Conservation (phyloP, 2,329 filamentous ascomycete genomes). For the Cytospora schulzeri region DNA sequence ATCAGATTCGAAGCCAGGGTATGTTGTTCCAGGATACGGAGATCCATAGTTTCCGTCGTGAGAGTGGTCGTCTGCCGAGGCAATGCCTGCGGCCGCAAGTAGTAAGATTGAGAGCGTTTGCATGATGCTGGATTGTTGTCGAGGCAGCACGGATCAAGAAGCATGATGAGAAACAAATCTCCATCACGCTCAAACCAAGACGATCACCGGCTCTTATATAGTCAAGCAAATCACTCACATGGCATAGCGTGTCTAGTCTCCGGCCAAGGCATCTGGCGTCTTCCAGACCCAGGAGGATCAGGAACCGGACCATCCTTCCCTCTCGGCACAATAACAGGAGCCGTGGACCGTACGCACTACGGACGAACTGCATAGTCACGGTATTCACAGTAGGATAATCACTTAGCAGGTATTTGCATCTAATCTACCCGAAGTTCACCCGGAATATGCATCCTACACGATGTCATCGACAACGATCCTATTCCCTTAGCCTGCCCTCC, state of each 20-base stretch:
- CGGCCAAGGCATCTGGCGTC: not conserved
- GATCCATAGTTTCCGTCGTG: conserved; percentile 22
- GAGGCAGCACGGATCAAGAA: conserved; percentile 18
- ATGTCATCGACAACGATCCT: not conserved
- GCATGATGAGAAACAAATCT: not conserved
- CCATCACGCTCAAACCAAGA: not conserved
- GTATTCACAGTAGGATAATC: no score
- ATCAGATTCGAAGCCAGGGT: conserved; percentile 17
- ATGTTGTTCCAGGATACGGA: conserved; percentile 3
- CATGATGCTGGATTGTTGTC: conserved; percentile 24
- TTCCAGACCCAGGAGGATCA: not conserved
- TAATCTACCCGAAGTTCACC: not conserved
- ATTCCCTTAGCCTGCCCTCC: not conserved
- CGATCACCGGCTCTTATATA: conserved; percentile 7
- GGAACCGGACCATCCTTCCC: not conserved
- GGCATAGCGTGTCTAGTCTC: not conserved
- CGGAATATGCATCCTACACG: not conserved
- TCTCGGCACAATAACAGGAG: not conserved
- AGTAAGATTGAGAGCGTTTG: conserved; percentile 17
- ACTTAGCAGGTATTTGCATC: not conserved
- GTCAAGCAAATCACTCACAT: no score
- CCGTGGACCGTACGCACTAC: not conserved
- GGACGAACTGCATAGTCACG: no score
- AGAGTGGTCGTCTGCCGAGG: conserved; percentile 17
- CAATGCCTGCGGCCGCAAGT: conserved; percentile 19